Evolutionary conservation across 2,329 filamentous ascomycete species (phyloP).

Genomic region (Neocatenulostroma microsporum): DNA sequence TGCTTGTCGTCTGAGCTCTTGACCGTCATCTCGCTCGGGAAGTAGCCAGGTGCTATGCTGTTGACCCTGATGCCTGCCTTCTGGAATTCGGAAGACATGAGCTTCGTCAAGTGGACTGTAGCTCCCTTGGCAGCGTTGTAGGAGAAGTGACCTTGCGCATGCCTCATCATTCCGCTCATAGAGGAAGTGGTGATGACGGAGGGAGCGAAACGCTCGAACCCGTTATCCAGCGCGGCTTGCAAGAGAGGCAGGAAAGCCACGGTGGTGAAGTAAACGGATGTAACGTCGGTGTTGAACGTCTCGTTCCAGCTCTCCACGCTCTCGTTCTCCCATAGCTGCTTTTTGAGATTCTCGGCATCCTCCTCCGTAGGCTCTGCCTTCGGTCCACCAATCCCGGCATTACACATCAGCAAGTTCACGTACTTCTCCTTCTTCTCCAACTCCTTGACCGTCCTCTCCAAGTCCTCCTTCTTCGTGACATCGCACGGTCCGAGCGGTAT

Average conservation of each 20-base stretch:
- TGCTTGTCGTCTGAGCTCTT: constrained; percentile 45
- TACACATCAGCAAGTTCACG: constrained; percentile 30
- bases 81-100: constrained; percentile 47
- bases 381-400: constrained; percentile 59
- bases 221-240: constrained; percentile 34
- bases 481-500: constrained; percentile 49
- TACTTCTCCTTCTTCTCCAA: constrained; percentile 24
- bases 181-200: constrained; percentile 40
- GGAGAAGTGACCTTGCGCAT: constrained; percentile 38
- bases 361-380: constrained; percentile 48
- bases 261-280: constrained; percentile 39
- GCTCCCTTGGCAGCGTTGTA: constrained; percentile 46
- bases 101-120: constrained; percentile 48
- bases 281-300: constrained; percentile 52
- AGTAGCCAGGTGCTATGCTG: constrained; percentile 50
- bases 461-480: constrained; percentile 26
- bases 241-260: constrained; percentile 40
- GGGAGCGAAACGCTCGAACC: constrained; percentile 42
- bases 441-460: constrained; percentile 18
- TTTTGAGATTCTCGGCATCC: constrained; percentile 48
- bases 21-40: constrained; percentile 52
- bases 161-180: constrained; percentile 39
- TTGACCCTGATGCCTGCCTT: constrained; percentile 47
- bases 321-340: constrained; percentile 57
- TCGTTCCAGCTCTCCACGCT: constrained; percentile 63